Base-by-base conservation (phyloP, 371 early-diverging fungal species). In the Pancytospora epiphaga region DNA sequence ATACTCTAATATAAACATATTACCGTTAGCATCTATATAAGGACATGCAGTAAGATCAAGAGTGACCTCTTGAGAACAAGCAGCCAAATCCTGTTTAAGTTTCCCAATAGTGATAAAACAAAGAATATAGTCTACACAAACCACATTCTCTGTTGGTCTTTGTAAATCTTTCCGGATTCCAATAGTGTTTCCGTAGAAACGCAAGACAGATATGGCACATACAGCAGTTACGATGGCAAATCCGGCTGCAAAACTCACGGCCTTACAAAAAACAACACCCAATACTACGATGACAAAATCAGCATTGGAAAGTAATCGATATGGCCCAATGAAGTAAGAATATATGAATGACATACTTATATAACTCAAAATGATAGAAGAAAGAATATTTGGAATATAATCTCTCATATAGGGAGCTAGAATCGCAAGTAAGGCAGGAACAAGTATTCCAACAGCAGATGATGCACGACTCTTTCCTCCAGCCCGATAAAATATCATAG, bases 1-100 rank as follows among this genome's bases (percentile, higher is more conserved):
- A 1, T 34, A 19, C 0, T 69, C 70, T 15, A 62, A 27, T 19
- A 69, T 30, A 1, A 50, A 37, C 43, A 69, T 50, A 32, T 69
- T 69, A 34, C 47, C 70, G 43, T 69, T 69, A 15, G 27, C 33
- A 22, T 69, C 70, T 4, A 69, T 37, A n/a, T 69, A 50, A 1
- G 25, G 32, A n/a, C 70, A 69, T 33, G 18, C 57, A 4, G 36
- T 69, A 27, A 69, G 40, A 33, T 69, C 70, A 30, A 69, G 70
- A 2, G 69, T 72, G 49, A 47, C 39, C 37, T 69, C 70, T 15
- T n/a, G 2, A 15, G 15, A 29, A 34, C 34, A 9, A 0, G 1
- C n/a, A 3, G 57, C 30, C 69, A 69, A 29, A 22, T 36, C 72
- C 33, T 18, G 32, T 27, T 18, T 40, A 69, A 69, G 61, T 15